Base-by-base conservation (phyloP, 2,329 filamentous ascomycete genomes). In the Thermomyces lanuginosus region DNA sequence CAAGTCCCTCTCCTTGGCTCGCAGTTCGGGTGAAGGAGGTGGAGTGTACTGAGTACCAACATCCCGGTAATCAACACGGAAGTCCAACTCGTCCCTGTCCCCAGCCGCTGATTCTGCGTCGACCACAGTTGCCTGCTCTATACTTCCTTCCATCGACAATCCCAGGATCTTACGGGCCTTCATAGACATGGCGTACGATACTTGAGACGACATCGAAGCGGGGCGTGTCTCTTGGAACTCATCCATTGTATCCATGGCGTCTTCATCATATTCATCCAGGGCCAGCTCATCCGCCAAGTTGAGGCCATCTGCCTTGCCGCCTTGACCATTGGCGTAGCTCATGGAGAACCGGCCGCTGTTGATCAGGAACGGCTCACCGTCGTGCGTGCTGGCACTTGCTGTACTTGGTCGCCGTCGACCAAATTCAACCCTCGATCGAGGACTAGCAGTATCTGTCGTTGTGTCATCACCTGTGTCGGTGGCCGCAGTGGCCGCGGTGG, bases 271-370 rank as follows among this genome's bases (percentile, higher is more conserved):
- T 16, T 84, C 80, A 34, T 79, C 77, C 35, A 92, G 78, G 35
- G 80, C 75, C 29, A 98, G 65, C 55, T 98, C 89, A 41, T 95
- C 84, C 1, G 89, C 89, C 21, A 98, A 63, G 35, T 77, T 92
- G 32, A 82, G 54, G 1, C 76, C 78, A 40, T 71, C 72, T 3
- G 58, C 44, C 44, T 74, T 76, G 11, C 58, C 54, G 6, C 63
- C 66, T 31, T 63, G 57, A 6, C 56, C 54, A 35, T 63, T 62
- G 5, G 56, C 53, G n/a, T 65, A 62, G 35, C 64, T 73, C 35
- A 78, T 59, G 13, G 76, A 56, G 45, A 76, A 80, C 16, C 81
- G 72, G 35, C 81, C 66, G 47, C 74, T 57, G 23, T 58, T 55
- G 11, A 33, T 16, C 7, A 20, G 18, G 18, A 20, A 20, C 20